Conservation (phyloP, 2,329 filamentous ascomycete species). For the Endothia cerciana region DNA sequence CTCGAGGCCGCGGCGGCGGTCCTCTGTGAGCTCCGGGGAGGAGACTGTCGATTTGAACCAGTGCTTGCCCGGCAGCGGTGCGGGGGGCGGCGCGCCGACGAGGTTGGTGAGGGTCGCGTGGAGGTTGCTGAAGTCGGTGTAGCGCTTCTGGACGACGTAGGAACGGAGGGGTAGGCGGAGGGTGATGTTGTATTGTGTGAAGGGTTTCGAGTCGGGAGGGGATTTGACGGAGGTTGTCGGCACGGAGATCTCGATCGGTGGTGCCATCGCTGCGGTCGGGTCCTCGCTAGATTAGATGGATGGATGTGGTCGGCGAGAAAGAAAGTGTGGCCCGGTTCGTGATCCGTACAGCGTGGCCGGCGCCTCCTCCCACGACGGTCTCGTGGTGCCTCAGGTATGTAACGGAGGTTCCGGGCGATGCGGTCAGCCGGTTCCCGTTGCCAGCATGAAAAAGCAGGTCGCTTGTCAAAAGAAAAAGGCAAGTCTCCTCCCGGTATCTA, state of each 20-base stretch:
- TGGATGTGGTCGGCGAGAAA: not conserved
- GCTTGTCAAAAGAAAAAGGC: not conserved
- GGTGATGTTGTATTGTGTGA: slow-evolving; percentile 78
- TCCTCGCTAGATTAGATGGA: not conserved
- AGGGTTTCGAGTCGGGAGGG: slow-evolving; percentile 62
- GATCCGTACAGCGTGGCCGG: not conserved
- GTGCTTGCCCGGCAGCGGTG: slow-evolving; percentile 70
- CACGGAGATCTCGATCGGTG: slow-evolving; percentile 69
- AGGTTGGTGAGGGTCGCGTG: slow-evolving; percentile 64
- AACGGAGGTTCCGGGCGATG: not conserved
- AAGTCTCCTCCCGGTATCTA: not conserved
- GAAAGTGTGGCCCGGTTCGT: not conserved
- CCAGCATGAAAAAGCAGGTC: not conserved
- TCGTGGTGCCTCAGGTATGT: slow-evolving; percentile 1
- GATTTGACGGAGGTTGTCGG: slow-evolving; percentile 64
- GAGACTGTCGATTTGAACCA: slow-evolving; percentile 77
- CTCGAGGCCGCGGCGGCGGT: slow-evolving; percentile 71
- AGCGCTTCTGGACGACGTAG: slow-evolving; percentile 78
- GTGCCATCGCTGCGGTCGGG: slow-evolving; percentile 53
- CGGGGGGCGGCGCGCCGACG: slow-evolving; percentile 67
- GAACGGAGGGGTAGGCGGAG: slow-evolving; percentile 77
- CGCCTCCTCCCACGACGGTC: not conserved
- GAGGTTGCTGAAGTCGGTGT: slow-evolving; percentile 76
- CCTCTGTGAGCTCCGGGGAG: slow-evolving; percentile 70
- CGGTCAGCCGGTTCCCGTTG: not conserved